Percentiles rank a stretch among this genome's conserved stretches.
Evolutionary conservation across 805 yeast species (phyloP).

Genomic region (Blastobotrys terrestris): DNA sequence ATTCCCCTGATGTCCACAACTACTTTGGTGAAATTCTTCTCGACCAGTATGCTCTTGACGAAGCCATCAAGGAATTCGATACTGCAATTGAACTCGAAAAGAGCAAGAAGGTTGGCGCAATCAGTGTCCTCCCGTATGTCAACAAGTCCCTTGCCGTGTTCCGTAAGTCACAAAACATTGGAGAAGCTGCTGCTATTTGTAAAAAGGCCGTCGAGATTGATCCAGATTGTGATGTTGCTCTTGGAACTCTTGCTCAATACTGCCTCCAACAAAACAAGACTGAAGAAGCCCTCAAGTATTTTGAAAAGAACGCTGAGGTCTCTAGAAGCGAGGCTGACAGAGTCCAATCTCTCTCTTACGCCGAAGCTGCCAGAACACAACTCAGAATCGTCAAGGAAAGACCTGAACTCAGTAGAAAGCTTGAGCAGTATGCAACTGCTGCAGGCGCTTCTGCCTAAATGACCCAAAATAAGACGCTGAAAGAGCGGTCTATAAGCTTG

Average conservation of each 20-base stretch:
- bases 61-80: slow-evolving; percentile 80
- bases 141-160: slow-evolving; percentile 69
- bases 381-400: slow-evolving; percentile 45
- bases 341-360: slow-evolving; percentile 82
- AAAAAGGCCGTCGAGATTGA: slow-evolving; percentile 74
- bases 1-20: slow-evolving; percentile 87
- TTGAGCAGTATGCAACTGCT: slow-evolving; percentile 21
- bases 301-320: slow-evolving; percentile 75
- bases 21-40: slow-evolving; percentile 91
- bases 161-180: slow-evolving; percentile 37
- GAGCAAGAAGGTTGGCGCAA: slow-evolving; percentile 50
- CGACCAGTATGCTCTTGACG: slow-evolving; percentile 65
- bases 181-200: slow-evolving; percentile 58
- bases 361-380: slow-evolving; percentile 91
- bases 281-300: slow-evolving; percentile 72
- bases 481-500: neutral
- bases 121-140: slow-evolving; percentile 84
- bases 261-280: slow-evolving; percentile 77
- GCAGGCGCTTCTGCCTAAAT: neutral
- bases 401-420: slow-evolving; percentile 28
- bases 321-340: slow-evolving; percentile 84
- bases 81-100: slow-evolving; percentile 74
- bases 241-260: slow-evolving; percentile 86
- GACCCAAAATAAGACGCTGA: neutral
- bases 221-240: slow-evolving; percentile 83